A percentile compares a stretch with the other conserved stretches of the same genome.
Evolutionary conservation across 2,329 filamentous ascomycete species (phyloP).

Genomic region (Aspergillus latus): DNA sequence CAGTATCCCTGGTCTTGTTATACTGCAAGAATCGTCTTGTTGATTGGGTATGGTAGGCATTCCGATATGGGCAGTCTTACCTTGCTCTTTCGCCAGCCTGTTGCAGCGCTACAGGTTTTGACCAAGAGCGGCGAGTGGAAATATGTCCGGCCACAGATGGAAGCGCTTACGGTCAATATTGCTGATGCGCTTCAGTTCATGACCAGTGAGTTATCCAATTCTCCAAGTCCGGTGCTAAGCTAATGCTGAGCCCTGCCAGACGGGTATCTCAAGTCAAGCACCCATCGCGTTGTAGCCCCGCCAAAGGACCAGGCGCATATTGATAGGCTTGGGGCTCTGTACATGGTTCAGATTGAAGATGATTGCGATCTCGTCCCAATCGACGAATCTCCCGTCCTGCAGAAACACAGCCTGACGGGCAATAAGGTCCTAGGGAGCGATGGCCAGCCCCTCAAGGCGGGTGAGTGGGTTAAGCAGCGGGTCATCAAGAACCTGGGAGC

Average conservation of each 20-base stretch:
- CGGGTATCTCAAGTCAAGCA: conserved; percentile 6
- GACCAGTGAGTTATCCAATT: not conserved
- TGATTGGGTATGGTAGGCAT: conserved; percentile 43
- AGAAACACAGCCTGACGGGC: not conserved
- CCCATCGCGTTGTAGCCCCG: conserved; percentile 1
- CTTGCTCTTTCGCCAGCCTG: conserved; percentile 59
- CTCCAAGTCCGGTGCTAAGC: not conserved
- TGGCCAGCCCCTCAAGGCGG: not conserved
- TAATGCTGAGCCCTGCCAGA: not conserved
- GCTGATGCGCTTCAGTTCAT: not conserved
- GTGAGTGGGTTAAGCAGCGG: conserved; percentile 6
- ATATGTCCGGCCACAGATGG: not conserved
- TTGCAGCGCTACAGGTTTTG: conserved; percentile 56
- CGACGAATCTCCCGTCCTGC: not conserved
- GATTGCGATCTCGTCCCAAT: not conserved
- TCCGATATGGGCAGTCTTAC: conserved; percentile 60
- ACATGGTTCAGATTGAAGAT: conserved; percentile 1
- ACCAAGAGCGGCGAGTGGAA: too few species aligned
- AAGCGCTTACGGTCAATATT: not conserved
- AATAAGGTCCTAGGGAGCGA: conserved; percentile 1
- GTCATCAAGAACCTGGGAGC: conserved; percentile 3
- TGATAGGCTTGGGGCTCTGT: not conserved
- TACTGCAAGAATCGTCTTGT: too few species aligned
- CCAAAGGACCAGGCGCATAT: conserved; percentile 1
- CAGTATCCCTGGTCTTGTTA: too few species aligned